Evolutionary conservation across 2,329 filamentous ascomycete species (phyloP), one percentile per base, ranked within the genome.

Genomic region (Botrytis porri): DNA sequence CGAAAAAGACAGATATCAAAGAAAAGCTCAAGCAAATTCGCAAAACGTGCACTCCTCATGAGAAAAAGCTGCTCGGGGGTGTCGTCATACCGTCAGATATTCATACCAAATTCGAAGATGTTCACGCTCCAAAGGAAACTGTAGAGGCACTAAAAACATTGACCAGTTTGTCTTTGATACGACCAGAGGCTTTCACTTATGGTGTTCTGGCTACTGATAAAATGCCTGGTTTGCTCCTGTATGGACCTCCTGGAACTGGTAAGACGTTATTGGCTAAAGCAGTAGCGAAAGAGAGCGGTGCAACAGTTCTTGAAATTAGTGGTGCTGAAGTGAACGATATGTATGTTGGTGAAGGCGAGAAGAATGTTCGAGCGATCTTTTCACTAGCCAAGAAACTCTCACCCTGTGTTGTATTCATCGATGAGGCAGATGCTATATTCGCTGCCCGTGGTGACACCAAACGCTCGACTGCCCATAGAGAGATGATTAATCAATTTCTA

Each of bases 401-500:
- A 1, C 96, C 96, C 0, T 95, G 95, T 79, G 91, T 99, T 25
- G 93, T 99, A 69, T 98, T 99, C 83, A 94, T 99, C 75, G 96
- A 99, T 80, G 96, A 99, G 83, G 96, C 95, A 35, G 96, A 99
- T 81, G 93, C 95, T 12, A 90, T 99, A 65, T 92, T 99, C 72
- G 93, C 93, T 39, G 91, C 92, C 25, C 89, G 96, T 71, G 87
- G 89, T 75, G 72, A 59, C 3, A 43, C 45, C 12, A 66, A 63
- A 41, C 62, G 69, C n/a, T 65, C 51, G 5, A 59, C 48, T 2
- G 69, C 75, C 18, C 93, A 97, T 77, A 89, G 95, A 67, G 95
- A 98, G 81, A 91, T 96, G 71, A 95, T 98, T 82, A 99, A 98
- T 80, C 95, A 99, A 82, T 98, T 98, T 82, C 85, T 99, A 67